Base-by-base conservation (phyloP, 441 rosid genomes). In the Corymbia citriodora region DNA sequence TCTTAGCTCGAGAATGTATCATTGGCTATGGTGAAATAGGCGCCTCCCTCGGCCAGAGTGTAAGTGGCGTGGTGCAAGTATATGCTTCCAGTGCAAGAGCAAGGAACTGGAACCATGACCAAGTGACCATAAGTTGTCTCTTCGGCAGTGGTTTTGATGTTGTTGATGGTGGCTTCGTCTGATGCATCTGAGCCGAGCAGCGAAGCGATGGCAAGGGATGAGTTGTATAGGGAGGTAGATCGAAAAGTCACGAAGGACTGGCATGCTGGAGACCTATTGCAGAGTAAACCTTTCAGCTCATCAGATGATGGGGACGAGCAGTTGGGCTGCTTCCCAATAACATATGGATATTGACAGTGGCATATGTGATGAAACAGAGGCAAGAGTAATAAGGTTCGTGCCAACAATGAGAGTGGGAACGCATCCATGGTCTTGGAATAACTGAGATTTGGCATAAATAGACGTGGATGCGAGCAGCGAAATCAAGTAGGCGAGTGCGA, bases 31-130 rank as follows among this genome's bases (percentile, higher is more conserved):
- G 5, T 4, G 45, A 15, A 88, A 52, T 61, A 88, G 33, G 2
- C 4, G 2, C 65, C 89, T 1, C 3, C 45, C 18, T 10, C 2
- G 68, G 7, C 18, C 18, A 55, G 27, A 11, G 48, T 79, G 87
- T 87, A 90, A 23, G 50, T 1, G 61, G 81, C 87, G 59, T 40
- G 57, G 55, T 87, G 89, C 89, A 55, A 55, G 87, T 29, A 87
- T 21, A 45, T 19, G 14, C 55, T 87, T 31, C 74, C 88, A 36
- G 89, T 36, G 87, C 91, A 74, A 10, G 5, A 17, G 63, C 89
- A 90, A 27, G 55, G 29, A 33, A 90, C 91, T n/a, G 91, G 91
- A 31, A 87, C 87, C 17, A 90, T 79, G 68, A 90, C 90, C 61
- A 52, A 36, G 21, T 53, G 19, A 29, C 27, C 63, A 9, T 55